Evolutionary conservation across 306 rosid species (phyloP), one percentile per base, ranked within the genome.

Genomic region (Cajanus cajan): DNA sequence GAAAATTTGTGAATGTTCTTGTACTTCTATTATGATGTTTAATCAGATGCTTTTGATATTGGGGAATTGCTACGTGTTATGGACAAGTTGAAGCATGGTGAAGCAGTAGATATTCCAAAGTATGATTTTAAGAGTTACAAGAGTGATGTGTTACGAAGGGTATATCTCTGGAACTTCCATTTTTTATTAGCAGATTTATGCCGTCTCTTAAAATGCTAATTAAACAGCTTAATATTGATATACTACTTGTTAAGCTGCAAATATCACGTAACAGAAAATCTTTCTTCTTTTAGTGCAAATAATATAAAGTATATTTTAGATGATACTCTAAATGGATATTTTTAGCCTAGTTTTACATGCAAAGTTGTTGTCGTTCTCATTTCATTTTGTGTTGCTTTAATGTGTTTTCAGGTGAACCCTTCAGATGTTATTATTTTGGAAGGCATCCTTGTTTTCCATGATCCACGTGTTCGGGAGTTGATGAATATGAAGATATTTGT

Each of bases 401-500:
- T 1, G 16, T 83, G 63, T 76, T 84, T 36, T 59, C 86, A 95
- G 98, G 98, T 96, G 69, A 96, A 96, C 80, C 99, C 99, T 82
- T 88, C 99, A 51, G 97, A 96, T 86, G 99, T 96, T 80, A 96
- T 93, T 76, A 83, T 96, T 89, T 89, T 96, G 90, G 99, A 93
- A 88, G 99, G 99, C 78, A 96, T 96, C 83, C 99, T 96, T 81
- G 84, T 90, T 65, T 96, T 96, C 87, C 99, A 93, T 75, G 99
- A 96, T 82, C 96, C 96, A 36, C 96, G 94, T 24, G 96, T 96
- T 18, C 91, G 99, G 75, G 98, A 89, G 82, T 82, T 93, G 91
- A 90, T 93, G 98, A 93, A 91, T 80, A 96, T 96, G 99, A 93
- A 96, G 93, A 96, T 96, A 86, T 96, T 96, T 91, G 99, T 96